Evolutionary conservation across 192 early-diverging fungal species (phyloP).

Genomic region (Umbelopsis ramanniana): DNA sequence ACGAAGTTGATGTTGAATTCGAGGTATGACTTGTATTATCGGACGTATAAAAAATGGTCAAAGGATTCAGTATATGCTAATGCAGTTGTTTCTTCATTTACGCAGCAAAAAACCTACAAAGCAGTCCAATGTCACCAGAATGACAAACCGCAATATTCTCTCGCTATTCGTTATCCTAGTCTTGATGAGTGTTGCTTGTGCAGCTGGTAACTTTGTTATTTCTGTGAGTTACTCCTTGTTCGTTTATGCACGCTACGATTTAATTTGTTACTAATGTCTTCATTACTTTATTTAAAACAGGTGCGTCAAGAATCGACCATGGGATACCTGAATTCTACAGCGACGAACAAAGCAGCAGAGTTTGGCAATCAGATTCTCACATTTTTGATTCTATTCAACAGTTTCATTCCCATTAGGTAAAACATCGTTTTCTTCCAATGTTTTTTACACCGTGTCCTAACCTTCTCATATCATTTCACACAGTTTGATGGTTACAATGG

Average conservation of each 20-base stretch:
- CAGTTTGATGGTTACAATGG: conserved; percentile 98
- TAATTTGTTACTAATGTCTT: neutral
- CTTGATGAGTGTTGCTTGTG: conserved; percentile 82
- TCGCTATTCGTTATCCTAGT: conserved; percentile 90
- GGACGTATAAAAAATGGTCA: too few relatives aligned
- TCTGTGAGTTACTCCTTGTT: conserved; percentile 36
- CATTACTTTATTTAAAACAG: neutral
- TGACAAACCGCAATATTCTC: conserved; percentile 93
- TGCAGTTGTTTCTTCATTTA: neutral
- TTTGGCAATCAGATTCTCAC: conserved; percentile 93
- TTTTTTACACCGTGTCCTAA: conserved; percentile 22
- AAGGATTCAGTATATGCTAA: too few relatives aligned
- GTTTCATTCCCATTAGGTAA: conserved; percentile 94
- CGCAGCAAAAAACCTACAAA: conserved; percentile 90
- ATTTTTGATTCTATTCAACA: conserved; percentile 98
- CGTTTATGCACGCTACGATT: too few relatives aligned
- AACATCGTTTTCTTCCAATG: neutral
- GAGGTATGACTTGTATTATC: conserved; percentile 39
- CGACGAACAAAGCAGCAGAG: conserved; percentile 39
- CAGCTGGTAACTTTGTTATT: conserved; percentile 78
- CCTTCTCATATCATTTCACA: conserved; percentile 18
- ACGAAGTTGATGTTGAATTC: conserved; percentile 98
- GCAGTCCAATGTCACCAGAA: conserved; percentile 85
- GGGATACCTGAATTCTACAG: conserved; percentile 47
- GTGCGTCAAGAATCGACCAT: conserved; percentile 8